Percentiles rank a stretch among this genome's conserved stretches.
phyloP scores from a whole-genome alignment of 495 filamentous ascomycete genomes.

The Tuber aestivum region DNA sequence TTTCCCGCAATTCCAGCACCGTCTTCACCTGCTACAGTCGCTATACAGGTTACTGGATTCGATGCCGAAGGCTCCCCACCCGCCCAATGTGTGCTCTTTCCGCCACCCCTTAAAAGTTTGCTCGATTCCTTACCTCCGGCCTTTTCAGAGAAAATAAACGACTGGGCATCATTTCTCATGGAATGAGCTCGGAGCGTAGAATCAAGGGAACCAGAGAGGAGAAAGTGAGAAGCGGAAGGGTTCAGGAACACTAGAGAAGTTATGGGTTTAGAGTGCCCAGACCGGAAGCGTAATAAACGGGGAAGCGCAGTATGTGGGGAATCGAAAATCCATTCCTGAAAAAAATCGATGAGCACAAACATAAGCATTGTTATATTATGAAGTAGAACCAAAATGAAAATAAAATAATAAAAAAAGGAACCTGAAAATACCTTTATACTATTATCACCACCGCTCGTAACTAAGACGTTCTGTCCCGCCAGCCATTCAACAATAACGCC shows the following conservation, averaged over 20 bases:
- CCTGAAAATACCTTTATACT: constrained; percentile 56
- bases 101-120: constrained; percentile 62
- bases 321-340: constrained; percentile 42
- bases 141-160: constrained; percentile 86
- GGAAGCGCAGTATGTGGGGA: constrained; percentile 58
- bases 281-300: constrained; percentile 71
- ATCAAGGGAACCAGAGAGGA: constrained; percentile 81
- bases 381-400: not conserved
- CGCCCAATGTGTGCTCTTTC: constrained; percentile 47
- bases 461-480: constrained; percentile 78
- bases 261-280: constrained; percentile 80
- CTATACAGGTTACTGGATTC: constrained; percentile 80
- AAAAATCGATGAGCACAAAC: not conserved
- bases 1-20: constrained; percentile 58
- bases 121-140: constrained; percentile 67
- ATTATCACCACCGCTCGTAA: constrained; percentile 89
- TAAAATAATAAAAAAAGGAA: no score
- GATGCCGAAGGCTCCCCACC: constrained; percentile 67
- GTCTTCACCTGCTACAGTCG: constrained; percentile 84
- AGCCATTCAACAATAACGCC: constrained; percentile 79
- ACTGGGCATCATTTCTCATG: constrained; percentile 88
- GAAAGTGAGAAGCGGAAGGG: constrained; percentile 86
- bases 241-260: constrained; percentile 67
- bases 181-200: constrained; percentile 92
- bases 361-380: constrained; percentile 2